Evolutionary conservation across 176 grass and related monocot genomes (phyloP), one percentile per base, ranked within the genome.

Genomic region (Aegilops bicornis): DNA sequence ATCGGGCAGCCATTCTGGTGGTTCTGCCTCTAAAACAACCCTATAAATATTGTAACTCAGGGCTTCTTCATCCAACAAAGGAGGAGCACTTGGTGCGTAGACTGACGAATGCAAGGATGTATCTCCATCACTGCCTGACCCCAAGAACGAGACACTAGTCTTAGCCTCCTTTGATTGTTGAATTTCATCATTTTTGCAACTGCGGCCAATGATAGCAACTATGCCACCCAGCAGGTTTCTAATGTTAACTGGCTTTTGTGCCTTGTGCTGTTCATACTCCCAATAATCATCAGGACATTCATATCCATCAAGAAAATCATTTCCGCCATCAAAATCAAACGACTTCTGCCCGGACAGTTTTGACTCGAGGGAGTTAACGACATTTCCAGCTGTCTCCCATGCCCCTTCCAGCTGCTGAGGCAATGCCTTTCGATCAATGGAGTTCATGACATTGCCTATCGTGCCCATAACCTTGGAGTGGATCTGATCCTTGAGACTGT

Each of bases 1-100:
- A 66, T 98, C 93, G 32, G 93, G 91, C 32, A 95, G 60, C 93
- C 95, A 98, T 61, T 98, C 91, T 14, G 93, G 88, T 56, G 95
- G 95, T 29, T 98, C 93, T 64, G 89, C 89, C 86, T 93, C 91
- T 39, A 98, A 65, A 7, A 93, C 76, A 27, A 88, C 69, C 69
- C 84, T 92, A 79, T 90, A 89, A 63, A 87, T 59, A 76, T 88
- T 85, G 42, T 86, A 90, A 76, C 85, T 85, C 64, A 88, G 40
- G 25, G 88, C 84, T 88, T 98, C 93, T 74, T 89, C 91, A 69
- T 89, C 83, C 73, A 93, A 84, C 29, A 98, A 37, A 2, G 88
- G 93, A 14, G 91, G 95, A 75, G 95, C 95, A 74, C 91, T 93
- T 15, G 95, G 93, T 16, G 90, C 65, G 19, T 90, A 98, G 25